A percentile compares a stretch with the other conserved stretches of the same genome.
phyloP scores from a whole-genome alignment of 441 rosid genomes.

The Arabidopsis lyrata region DNA sequence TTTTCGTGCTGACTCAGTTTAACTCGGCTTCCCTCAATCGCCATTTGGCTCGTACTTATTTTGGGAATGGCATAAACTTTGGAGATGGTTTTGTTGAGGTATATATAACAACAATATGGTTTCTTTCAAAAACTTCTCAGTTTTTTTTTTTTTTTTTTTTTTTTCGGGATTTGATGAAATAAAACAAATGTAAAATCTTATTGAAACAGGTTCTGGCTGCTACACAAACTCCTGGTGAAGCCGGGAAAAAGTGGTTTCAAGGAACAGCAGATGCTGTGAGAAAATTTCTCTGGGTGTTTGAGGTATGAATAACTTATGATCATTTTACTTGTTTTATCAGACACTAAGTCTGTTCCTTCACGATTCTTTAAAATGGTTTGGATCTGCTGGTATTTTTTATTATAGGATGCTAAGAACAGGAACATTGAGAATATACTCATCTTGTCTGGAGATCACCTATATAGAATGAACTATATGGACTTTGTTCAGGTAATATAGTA shows the following conservation, averaged over 20 bases:
- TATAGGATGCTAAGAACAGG: conserved; percentile 90
- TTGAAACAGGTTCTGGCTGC: conserved; percentile 85
- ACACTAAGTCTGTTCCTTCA: not conserved
- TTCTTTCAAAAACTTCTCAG: not conserved
- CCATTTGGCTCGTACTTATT: conserved; percentile 90
- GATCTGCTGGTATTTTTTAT: conserved; percentile 7
- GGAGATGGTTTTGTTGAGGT: conserved; percentile 99
- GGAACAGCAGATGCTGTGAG: conserved; percentile 99
- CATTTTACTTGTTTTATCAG: not conserved
- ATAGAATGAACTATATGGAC: conserved; percentile 90
- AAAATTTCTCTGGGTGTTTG: conserved; percentile 94
- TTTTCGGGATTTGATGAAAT: not conserved
- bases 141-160: no score
- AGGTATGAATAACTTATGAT: conserved; percentile 54
- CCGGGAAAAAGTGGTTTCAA: conserved; percentile 93
- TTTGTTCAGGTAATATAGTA: conserved; percentile 66
- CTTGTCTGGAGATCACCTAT: conserved; percentile 94
- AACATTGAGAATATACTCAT: conserved; percentile 75
- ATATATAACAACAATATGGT: conserved; percentile 14
- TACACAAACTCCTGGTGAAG: conserved; percentile 94
- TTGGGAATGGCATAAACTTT: conserved; percentile 84
- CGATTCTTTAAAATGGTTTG: conserved; percentile 19
- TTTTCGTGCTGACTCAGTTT: conserved; percentile 88
- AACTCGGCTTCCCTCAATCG: conserved; percentile 95
- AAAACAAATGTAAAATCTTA: not conserved